These are phyloP conservation scores for Penicillium tannophilum DNA, from an alignment of 495 filamentous ascomycete genomes.

Conservation along the genomic window DNA sequence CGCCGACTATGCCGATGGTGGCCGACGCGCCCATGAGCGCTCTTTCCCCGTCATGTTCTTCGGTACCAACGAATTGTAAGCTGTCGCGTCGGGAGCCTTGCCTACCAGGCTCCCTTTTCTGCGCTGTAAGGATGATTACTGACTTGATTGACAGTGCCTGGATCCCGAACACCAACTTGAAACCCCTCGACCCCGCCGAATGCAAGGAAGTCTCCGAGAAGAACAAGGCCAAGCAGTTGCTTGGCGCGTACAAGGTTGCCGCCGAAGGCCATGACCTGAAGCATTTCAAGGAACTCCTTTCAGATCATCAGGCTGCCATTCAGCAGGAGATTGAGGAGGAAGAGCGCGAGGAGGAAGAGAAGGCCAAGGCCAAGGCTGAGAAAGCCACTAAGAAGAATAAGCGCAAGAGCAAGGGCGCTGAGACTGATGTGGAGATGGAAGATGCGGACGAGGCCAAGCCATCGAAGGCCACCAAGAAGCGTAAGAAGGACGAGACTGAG, in stretches of 20 bases:
- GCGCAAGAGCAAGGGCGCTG: conserved; percentile 61
- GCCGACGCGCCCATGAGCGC: conserved; percentile 77
- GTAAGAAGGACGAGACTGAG: conserved; percentile 67
- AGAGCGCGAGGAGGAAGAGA: conserved; percentile 58
- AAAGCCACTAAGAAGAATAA: conserved; percentile 62
- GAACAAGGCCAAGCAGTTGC: conserved; percentile 73
- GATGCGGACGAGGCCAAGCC: conserved; percentile 61
- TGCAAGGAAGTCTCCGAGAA: conserved; percentile 64
- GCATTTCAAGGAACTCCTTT: conserved; percentile 75
- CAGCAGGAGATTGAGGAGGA: conserved; percentile 64
- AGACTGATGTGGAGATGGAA: conserved; percentile 76
- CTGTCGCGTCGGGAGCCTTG: conserved; percentile 18
- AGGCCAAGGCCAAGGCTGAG: conserved; percentile 61
- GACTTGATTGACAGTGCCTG: conserved; percentile 63
- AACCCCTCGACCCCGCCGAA: conserved; percentile 68
- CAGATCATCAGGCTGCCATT: conserved; percentile 58
- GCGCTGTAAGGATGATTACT: not conserved
- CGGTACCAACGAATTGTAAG: conserved; percentile 93
- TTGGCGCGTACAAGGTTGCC: conserved; percentile 73
- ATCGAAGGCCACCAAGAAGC: conserved; percentile 62
- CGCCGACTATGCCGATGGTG: conserved; percentile 79
- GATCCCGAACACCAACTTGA: conserved; percentile 78
- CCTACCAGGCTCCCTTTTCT: not conserved
- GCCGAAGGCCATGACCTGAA: conserved; percentile 68
- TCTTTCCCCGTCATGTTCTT: conserved; percentile 95